Conservation (phyloP, 2,329 filamentous ascomycete species). For the Pseudocercospora cruenta region DNA sequence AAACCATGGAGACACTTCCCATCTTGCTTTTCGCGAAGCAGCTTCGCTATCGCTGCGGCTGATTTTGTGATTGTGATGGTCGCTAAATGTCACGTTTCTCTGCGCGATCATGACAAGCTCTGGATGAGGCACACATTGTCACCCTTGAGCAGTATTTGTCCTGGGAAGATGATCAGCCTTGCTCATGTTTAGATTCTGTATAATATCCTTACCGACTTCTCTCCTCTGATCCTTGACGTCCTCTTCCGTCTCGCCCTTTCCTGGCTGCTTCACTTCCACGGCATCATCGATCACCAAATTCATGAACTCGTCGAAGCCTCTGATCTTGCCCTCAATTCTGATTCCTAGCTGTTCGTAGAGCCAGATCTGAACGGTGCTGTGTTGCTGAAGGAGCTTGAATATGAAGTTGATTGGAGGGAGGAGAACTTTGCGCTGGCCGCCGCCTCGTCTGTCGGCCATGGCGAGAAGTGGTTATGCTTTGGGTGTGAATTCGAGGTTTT, state of each 20-base stretch:
- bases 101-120: constrained; percentile 26
- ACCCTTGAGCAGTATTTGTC: constrained; percentile 83
- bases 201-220: constrained; percentile 21
- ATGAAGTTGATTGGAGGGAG: constrained; percentile 84
- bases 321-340: constrained; percentile 93
- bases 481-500: not conserved
- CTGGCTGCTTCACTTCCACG: constrained; percentile 72
- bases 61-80: not conserved
- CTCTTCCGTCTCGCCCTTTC: constrained; percentile 27
- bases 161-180: constrained; percentile 47
- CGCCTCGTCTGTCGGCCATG: constrained; percentile 58
- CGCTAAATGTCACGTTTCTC: not conserved
- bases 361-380: constrained; percentile 90
- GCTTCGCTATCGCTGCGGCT: not conserved
- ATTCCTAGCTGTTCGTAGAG: constrained; percentile 94
- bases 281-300: constrained; percentile 96
- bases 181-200: not conserved
- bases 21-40: not conserved
- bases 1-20: not conserved
- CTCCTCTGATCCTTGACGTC: constrained; percentile 27
- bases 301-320: constrained; percentile 99
- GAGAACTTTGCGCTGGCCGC: constrained; percentile 64
- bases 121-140: constrained; percentile 85
- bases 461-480: constrained; percentile 36
- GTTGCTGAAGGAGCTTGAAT: constrained; percentile 86